phyloP scores from a whole-genome alignment of 805 yeast genomes.

The Starmera amethionina region DNA sequence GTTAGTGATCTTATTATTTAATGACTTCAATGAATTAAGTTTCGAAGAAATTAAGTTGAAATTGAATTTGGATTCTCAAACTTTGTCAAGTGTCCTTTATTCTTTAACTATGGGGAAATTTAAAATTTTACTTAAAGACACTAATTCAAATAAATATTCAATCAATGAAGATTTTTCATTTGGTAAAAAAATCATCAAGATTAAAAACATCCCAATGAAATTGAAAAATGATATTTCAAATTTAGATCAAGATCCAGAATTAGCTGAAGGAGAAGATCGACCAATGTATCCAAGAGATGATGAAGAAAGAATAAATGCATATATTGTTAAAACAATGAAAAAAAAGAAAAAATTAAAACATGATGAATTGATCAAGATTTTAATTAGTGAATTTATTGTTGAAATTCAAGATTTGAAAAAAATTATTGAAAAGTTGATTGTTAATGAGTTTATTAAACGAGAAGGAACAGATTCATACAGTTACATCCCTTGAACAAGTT shows the following conservation, averaged over 20 bases:
- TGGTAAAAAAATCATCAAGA: constrained; percentile 5
- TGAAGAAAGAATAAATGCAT: constrained; percentile 6
- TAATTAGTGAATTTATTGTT: constrained; percentile 3
- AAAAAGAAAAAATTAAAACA: constrained; percentile 4
- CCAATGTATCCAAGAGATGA: background rate
- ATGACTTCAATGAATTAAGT: constrained; percentile 7
- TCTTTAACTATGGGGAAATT: constrained; percentile 15
- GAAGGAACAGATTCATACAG: constrained; percentile 3
- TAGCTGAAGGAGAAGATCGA: constrained; percentile 3
- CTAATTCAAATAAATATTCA: constrained; percentile 2
- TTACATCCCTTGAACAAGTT: constrained; percentile 9
- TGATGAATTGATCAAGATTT: constrained; percentile 5
- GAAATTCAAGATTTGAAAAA: constrained; percentile 5
- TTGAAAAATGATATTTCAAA: constrained; percentile 5
- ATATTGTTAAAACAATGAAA: constrained; percentile 13
- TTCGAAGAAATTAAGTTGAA: constrained; percentile 6
- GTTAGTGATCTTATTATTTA: constrained; percentile 10
- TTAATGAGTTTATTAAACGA: constrained; percentile 7
- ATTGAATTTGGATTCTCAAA: constrained; percentile 8
- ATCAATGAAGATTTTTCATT: constrained; percentile 12
- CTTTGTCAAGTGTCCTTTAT: constrained; percentile 10
- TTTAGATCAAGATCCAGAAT: background rate
- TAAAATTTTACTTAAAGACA: constrained; percentile 9
- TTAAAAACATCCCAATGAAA: constrained; percentile 12
- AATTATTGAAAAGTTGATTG: constrained; percentile 4